Conservation (phyloP, 495 filamentous ascomycete species). For the Penicillium tannophilum region DNA sequence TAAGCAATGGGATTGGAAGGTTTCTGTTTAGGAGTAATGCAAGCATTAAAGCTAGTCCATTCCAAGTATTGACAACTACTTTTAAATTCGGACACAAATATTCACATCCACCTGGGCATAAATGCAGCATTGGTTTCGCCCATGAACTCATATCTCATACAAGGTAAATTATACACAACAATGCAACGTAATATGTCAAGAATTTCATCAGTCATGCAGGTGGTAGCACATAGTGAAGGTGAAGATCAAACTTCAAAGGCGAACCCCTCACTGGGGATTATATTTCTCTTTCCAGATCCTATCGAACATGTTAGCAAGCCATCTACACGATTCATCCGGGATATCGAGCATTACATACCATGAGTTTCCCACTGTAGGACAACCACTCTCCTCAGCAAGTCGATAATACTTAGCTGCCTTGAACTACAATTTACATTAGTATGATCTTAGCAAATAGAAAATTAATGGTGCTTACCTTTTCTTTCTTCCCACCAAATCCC, state of each 20-base stretch:
- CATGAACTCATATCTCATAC: background rate
- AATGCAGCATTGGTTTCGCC: background rate
- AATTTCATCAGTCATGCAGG: background rate
- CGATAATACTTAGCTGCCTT: slow-evolving; percentile 91
- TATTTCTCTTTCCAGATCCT: slow-evolving; percentile 99
- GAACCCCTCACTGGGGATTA: slow-evolving; percentile 53
- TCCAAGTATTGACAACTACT: too few relatives aligned
- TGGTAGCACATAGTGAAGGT: background rate
- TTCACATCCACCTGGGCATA: too few relatives aligned
- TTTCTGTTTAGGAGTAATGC: too few relatives aligned
- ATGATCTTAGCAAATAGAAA: slow-evolving; percentile 4
- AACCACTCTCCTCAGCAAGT: slow-evolving; percentile 83
- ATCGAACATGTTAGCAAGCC: slow-evolving; percentile 25
- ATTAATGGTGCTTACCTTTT: slow-evolving; percentile 75
- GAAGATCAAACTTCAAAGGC: background rate
- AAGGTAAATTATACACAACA: background rate
- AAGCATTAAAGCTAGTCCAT: too few relatives aligned
- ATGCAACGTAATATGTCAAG: slow-evolving; percentile 3
- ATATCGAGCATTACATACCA: slow-evolving; percentile 67
- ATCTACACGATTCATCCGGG: background rate
- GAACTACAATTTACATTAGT: slow-evolving; percentile 57
- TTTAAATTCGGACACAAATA: too few relatives aligned
- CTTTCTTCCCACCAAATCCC: slow-evolving; percentile 92
- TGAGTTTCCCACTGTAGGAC: slow-evolving; percentile 89
- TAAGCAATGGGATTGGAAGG: too few relatives aligned